phyloP scores from a whole-genome alignment of 1,139 yeast genomes.

The Hansenula anomala region DNA sequence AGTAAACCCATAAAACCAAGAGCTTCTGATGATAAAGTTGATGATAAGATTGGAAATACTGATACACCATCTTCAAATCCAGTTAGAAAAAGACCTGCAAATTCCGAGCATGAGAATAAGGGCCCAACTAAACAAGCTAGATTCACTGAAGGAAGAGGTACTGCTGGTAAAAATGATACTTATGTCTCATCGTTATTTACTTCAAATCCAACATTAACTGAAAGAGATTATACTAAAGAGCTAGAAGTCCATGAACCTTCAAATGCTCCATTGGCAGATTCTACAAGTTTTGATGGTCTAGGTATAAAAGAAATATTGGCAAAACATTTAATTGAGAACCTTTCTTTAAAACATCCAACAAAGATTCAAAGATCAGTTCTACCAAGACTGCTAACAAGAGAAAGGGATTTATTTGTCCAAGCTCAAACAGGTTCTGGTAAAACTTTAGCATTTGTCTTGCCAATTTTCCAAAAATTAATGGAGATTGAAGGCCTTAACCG shows the following conservation, averaged over 20 bases:
- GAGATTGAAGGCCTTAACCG: conserved; percentile 45
- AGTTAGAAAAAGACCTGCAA: conserved; percentile 11
- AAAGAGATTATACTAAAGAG: conserved; percentile 24
- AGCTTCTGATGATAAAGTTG: too few relatives aligned
- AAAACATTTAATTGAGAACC: conserved; percentile 50
- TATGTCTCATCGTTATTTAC: conserved; percentile 82
- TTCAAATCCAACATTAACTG: conserved; percentile 47
- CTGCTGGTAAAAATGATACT: conserved; percentile 19
- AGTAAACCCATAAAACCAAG: conserved; percentile 4
- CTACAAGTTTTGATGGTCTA: conserved; percentile 64
- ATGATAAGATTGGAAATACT: too few relatives aligned
- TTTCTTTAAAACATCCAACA: conserved; percentile 71
- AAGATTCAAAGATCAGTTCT: conserved; percentile 78
- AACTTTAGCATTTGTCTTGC: conserved; percentile 79
- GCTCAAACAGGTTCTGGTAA: conserved; percentile 98
- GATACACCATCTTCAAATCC: too few relatives aligned
- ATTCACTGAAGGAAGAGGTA: conserved; percentile 20
- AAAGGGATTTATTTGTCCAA: conserved; percentile 74
- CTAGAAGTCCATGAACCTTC: conserved; percentile 52
- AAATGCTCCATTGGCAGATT: conserved; percentile 77
- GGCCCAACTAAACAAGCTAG: conserved; percentile 26
- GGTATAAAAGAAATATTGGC: conserved; percentile 58
- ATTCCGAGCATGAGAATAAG: conserved; percentile 16
- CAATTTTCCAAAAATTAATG: conserved; percentile 74
- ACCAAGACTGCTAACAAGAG: conserved; percentile 55